phyloP scores from a whole-genome alignment of 2,329 filamentous ascomycete genomes.

The Alternaria sp. region DNA sequence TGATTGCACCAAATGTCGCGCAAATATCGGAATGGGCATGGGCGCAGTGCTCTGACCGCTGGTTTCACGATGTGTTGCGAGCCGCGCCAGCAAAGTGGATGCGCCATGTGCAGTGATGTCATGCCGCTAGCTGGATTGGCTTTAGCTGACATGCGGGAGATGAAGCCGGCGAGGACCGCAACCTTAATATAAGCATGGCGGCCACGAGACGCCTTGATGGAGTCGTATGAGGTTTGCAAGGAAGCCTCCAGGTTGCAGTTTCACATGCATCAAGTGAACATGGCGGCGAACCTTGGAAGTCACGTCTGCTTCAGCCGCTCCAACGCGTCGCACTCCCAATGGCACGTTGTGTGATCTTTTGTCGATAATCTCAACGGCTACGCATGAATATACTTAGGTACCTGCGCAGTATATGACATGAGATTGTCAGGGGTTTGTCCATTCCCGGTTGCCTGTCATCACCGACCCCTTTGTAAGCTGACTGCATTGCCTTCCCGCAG shows the following conservation, averaged over 20 bases:
- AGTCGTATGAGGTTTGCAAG: neutral
- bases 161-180: conserved; percentile 1
- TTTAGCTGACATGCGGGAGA: neutral
- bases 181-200: neutral
- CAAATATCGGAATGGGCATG: conserved; percentile 12
- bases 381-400: neutral
- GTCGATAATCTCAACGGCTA: neutral
- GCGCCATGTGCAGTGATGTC: conserved; percentile 11
- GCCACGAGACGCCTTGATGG: neutral
- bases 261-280: neutral
- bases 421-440: neutral
- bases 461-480: neutral
- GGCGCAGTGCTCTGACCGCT: conserved; percentile 22
- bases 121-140: conserved; percentile 1
- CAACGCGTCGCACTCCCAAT: neutral
- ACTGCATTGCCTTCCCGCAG: neutral
- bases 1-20: conserved; percentile 27
- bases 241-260: neutral
- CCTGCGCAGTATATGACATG: neutral
- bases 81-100: conserved; percentile 6
- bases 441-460: neutral
- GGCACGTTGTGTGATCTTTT: neutral
- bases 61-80: conserved; percentile 15
- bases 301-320: neutral
- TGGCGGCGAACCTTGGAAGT: neutral